phyloP scores from a whole-genome alignment of 108 stramenopile species.

The Fragilariopsis cylindrus region DNA sequence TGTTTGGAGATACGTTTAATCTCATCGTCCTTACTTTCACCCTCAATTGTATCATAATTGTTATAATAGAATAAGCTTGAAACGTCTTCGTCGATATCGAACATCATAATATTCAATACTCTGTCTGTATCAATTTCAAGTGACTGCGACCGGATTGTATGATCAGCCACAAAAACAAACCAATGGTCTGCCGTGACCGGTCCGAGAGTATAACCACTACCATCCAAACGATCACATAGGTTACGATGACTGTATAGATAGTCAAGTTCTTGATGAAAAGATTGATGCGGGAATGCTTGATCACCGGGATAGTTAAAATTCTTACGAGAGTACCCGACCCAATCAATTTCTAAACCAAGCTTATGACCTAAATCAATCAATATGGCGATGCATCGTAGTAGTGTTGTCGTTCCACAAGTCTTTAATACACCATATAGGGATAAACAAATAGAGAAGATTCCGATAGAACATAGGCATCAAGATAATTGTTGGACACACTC shows the following conservation, averaged over 20 bases:
- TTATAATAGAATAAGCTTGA: constrained; percentile 88
- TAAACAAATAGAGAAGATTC: constrained; percentile 99
- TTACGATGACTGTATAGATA: constrained; percentile 89
- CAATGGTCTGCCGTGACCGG: constrained; percentile 98
- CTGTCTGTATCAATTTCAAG: constrained; percentile 89
- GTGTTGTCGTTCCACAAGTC: constrained; percentile 99
- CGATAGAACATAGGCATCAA: constrained; percentile 97
- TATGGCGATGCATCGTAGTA: constrained; percentile 92
- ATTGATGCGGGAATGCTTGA: constrained; percentile 90
- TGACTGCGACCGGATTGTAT: constrained; percentile 77
- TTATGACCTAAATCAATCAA: constrained; percentile 88
- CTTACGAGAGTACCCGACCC: constrained; percentile 99
- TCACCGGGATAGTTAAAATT: constrained; percentile 97
- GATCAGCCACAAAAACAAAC: constrained; percentile 99
- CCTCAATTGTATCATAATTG: constrained; percentile 59
- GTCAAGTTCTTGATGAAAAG: constrained; percentile 91
- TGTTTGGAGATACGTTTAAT: constrained; percentile 74
- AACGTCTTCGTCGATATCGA: constrained; percentile 94
- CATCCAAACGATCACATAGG: constrained; percentile 89
- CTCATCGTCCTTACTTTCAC: constrained; percentile 80
- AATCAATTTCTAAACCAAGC: constrained; percentile 94
- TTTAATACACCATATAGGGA: constrained; percentile 98
- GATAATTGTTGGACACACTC: constrained; percentile 87
- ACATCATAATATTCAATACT: constrained; percentile 99
- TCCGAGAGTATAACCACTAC: constrained; percentile 97